Evolutionary conservation across 768 basidiomycete genomes (phyloP).

Genomic region (Antrodiella citrinella): DNA sequence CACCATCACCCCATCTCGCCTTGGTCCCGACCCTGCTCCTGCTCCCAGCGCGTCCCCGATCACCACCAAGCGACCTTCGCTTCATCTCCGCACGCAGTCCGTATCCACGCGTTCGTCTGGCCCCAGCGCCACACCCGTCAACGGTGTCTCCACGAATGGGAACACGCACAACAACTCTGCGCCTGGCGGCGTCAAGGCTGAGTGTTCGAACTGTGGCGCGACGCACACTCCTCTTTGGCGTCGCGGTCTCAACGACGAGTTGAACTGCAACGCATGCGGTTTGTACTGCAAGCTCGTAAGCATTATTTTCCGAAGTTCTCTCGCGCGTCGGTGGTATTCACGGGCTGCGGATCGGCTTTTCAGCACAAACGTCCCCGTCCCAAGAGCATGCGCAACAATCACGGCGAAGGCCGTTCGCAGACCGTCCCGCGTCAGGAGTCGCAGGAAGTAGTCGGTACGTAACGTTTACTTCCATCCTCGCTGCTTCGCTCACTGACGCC

Average conservation of each 20-base stretch:
- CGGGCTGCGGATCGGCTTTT: neutral
- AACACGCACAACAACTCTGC: slow-evolving; percentile 29
- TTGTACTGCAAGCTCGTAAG: slow-evolving; percentile 74
- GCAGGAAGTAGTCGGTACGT: slow-evolving; percentile 65
- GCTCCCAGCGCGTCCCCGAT: slow-evolving; percentile 26
- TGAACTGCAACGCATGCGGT: slow-evolving; percentile 87
- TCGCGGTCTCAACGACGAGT: slow-evolving; percentile 77
- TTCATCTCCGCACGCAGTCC: slow-evolving; percentile 53
- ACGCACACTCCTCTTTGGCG: slow-evolving; percentile 87
- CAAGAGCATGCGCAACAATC: slow-evolving; percentile 76
- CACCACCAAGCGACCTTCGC: slow-evolving; percentile 40
- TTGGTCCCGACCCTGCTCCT: slow-evolving; percentile 41
- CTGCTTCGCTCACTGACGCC: neutral
- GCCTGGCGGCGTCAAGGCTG: slow-evolving; percentile 62
- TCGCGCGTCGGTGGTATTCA: neutral
- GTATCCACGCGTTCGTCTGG: slow-evolving; percentile 44
- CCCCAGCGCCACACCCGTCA: slow-evolving; percentile 59
- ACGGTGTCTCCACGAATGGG: slow-evolving; percentile 22
- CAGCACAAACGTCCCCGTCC: slow-evolving; percentile 86
- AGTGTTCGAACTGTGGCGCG: slow-evolving; percentile 84
- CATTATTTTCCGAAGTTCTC: slow-evolving; percentile 1
- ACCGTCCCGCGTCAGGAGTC: slow-evolving; percentile 58
- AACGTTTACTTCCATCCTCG: slow-evolving; percentile 1
- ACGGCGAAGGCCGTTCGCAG: slow-evolving; percentile 64
- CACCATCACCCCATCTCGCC: slow-evolving; percentile 51